Evolutionary conservation across 1,139 yeast genomes (phyloP), one percentile per base, ranked within the genome.

Genomic region (Sporopachydermia cereana): DNA sequence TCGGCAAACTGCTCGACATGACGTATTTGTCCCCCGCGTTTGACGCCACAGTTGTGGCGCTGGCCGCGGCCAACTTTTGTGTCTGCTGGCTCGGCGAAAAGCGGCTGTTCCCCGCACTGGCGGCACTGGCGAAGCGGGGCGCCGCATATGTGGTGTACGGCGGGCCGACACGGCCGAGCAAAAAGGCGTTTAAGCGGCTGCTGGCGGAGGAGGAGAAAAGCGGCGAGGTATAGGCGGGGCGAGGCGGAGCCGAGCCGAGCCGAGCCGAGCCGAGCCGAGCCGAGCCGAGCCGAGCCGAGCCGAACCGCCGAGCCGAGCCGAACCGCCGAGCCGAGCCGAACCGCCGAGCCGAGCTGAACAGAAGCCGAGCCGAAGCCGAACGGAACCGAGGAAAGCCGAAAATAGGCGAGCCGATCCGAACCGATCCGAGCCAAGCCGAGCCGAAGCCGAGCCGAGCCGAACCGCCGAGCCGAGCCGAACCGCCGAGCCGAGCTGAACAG

Each of bases 1-100:
- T 80, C 50, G 95, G 93, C 0, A 60, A 67, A 3, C 65, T 84
- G 51, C 79, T 89, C 78, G 93, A 86, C 58, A 66, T 91, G 55
- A 83, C 95, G 0, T 63, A 71, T 46, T 67, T 84, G 36, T 68
- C 85, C 0, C 43, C 52, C 2, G 54, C 58, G 3, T 80, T 83
- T 60, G 79, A 79, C 54, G 39, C 68, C 24, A 54, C 68, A 18
- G 68, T 88, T 20, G 46, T 81, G 2, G 43, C 67, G 0, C 54
- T 71, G 43, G 76, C 79, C 0, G 50, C 65, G 0, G 45, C 69
- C 24, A 86, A 88, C 57, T 74, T 77, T 46, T 62, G 58, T 1
- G 61, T 68, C 0, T 64, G 79, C 62, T 57, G 68, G 51, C 31
- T 63, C 5, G 76, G 79, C 5, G 76, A 79, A 44, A 56, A 54